phyloP scores from a whole-genome alignment of 257 asterid genomes.

The Salvia miltiorrhiza region DNA sequence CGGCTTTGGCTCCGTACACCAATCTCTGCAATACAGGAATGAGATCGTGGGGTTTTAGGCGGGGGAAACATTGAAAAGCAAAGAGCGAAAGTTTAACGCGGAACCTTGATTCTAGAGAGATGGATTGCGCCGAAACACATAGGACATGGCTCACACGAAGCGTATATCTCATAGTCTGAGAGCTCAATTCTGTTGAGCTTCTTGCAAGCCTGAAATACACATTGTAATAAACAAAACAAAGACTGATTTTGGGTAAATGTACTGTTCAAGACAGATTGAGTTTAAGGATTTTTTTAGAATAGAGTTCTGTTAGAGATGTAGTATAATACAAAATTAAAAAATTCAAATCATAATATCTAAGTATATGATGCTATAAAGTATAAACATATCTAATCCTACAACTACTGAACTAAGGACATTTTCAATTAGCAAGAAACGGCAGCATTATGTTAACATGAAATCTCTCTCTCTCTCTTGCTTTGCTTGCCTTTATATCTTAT shows the following conservation, averaged over 20 bases:
- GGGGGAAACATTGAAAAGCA: not conserved
- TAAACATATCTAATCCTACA: not conserved
- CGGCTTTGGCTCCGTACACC: constrained; percentile 98
- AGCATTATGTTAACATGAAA: not conserved
- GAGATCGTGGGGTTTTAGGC: not conserved
- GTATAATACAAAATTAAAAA: not conserved
- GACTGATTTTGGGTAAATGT: not conserved
- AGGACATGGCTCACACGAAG: constrained; percentile 96
- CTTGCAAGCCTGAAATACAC: constrained; percentile 73
- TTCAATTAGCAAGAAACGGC: not conserved
- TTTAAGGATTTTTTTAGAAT: no score
- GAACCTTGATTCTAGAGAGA: constrained; percentile 90
- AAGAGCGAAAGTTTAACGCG: not conserved
- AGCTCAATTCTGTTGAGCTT: constrained; percentile 91
- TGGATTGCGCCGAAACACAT: constrained; percentile 99
- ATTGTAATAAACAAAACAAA: not conserved
- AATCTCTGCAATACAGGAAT: constrained; percentile 50
- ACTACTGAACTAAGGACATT: not conserved
- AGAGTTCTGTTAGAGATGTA: no score
- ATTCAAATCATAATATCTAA: no score
- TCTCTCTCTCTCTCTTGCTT: not conserved
- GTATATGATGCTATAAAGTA: not conserved
- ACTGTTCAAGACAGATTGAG: not conserved
- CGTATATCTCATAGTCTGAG: constrained; percentile 92
- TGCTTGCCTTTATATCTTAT: no score